Percentiles rank a stretch among this genome's conserved stretches.
Conservation (phyloP, 192 early-diverging fungal species). For the Kappamyces sp. region DNA sequence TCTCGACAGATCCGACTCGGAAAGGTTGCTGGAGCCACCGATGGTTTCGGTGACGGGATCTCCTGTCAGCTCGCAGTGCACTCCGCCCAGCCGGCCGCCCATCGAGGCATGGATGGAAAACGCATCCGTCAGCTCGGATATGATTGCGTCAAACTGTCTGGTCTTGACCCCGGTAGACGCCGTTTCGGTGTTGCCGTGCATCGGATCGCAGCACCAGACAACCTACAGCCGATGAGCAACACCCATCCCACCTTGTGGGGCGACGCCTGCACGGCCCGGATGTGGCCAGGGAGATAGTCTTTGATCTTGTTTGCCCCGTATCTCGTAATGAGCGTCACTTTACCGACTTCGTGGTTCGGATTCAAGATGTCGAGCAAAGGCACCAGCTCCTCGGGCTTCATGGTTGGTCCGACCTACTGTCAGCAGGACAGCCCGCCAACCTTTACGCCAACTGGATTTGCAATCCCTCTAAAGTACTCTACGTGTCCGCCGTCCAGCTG, state of each 20-base stretch:
- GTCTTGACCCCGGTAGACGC: conserved; percentile 83
- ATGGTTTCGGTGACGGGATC: conserved; percentile 90
- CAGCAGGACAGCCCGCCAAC: conserved; percentile 26
- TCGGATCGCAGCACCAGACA: conserved; percentile 71
- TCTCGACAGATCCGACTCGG: conserved; percentile 67
- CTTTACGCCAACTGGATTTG: conserved; percentile 96
- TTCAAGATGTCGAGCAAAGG: conserved; percentile 81
- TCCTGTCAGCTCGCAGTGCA: conserved; percentile 97
- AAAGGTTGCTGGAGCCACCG: conserved; percentile 96
- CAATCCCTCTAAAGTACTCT: conserved; percentile 95
- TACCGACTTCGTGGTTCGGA: conserved; percentile 75
- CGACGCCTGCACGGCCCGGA: conserved; percentile 80
- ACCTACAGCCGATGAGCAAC: neutral
- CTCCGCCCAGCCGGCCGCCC: conserved; percentile 74
- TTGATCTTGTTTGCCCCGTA: conserved; percentile 85
- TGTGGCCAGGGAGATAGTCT: conserved; percentile 76
- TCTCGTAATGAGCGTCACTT: conserved; percentile 91
- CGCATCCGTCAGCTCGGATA: conserved; percentile 68
- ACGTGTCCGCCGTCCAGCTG: conserved; percentile 92
- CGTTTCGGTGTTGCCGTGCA: conserved; percentile 96
- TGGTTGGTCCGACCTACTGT: conserved; percentile 59
- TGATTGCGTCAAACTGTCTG: conserved; percentile 79
- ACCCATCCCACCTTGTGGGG: conserved; percentile 86
- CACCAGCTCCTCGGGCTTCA: conserved; percentile 79
- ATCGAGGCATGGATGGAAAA: conserved; percentile 75